A percentile compares a stretch with the other conserved stretches of the same genome.
Conservation (phyloP, 805 yeast species). For the Cyberlindnera xishuangbannaensis region DNA sequence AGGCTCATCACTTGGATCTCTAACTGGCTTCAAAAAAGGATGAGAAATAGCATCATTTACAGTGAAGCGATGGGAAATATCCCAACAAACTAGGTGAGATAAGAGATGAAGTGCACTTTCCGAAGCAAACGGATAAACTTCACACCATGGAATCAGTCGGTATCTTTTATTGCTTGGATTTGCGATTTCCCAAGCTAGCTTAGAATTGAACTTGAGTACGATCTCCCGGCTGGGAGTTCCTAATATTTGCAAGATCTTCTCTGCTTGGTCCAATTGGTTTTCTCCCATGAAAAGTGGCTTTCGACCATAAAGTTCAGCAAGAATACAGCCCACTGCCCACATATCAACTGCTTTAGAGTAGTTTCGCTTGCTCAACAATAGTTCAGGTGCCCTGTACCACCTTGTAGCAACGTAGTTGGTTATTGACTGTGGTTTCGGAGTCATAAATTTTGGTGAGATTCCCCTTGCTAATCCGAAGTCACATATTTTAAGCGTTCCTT, state of each 20-base stretch:
- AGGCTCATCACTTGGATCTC: slow-evolving; percentile 54
- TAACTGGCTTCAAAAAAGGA: slow-evolving; percentile 45
- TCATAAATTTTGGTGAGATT: slow-evolving; percentile 34
- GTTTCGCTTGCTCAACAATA: slow-evolving; percentile 52
- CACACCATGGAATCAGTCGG: slow-evolving; percentile 40
- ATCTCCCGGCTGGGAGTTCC: slow-evolving; percentile 62
- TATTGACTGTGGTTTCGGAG: slow-evolving; percentile 39
- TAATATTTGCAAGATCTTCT: slow-evolving; percentile 58
- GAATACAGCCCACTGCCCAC: slow-evolving; percentile 92
- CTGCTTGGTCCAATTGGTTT: slow-evolving; percentile 64
- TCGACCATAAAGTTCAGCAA: slow-evolving; percentile 79
- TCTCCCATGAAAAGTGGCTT: slow-evolving; percentile 76
- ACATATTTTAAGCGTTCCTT: slow-evolving; percentile 78
- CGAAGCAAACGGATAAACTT: slow-evolving; percentile 59
- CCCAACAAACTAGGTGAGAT: slow-evolving; percentile 57
- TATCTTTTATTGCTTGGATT: slow-evolving; percentile 38
- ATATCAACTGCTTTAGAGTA: slow-evolving; percentile 74
- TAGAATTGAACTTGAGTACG: slow-evolving; percentile 38
- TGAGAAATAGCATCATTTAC: slow-evolving; percentile 56
- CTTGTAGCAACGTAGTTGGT: slow-evolving; percentile 90
- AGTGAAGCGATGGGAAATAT: slow-evolving; percentile 44
- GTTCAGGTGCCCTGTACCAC: slow-evolving; percentile 95
- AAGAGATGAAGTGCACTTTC: slow-evolving; percentile 46
- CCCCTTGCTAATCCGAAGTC: slow-evolving; percentile 94
- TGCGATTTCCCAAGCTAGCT: slow-evolving; percentile 42